phyloP scores from a whole-genome alignment of 441 rosid species.

The Metrosideros polymorpha region DNA sequence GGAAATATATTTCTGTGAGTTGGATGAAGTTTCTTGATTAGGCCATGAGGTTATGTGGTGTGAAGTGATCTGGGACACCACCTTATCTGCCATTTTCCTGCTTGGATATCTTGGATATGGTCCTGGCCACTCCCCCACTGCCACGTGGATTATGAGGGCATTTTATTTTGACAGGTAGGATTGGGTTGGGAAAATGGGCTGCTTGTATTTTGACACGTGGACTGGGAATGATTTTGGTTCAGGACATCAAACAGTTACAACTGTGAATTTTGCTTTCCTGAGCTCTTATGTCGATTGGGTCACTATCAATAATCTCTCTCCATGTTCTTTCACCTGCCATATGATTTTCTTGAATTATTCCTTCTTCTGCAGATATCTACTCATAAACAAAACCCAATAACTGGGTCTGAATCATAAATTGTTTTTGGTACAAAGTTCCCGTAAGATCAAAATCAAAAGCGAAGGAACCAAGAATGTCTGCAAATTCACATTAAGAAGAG shows the following conservation, averaged over 20 bases:
- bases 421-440: not conserved
- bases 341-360: not conserved
- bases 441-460: not conserved
- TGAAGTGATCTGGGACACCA: constrained; percentile 19
- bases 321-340: not conserved
- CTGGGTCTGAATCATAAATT: not conserved
- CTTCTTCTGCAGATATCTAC: not conserved
- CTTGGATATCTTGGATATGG: constrained; percentile 45
- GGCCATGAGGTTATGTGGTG: constrained; percentile 21
- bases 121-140: constrained; percentile 12
- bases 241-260: not conserved
- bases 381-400: not conserved
- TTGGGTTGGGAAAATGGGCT: constrained; percentile 2
- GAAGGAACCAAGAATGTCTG: not conserved
- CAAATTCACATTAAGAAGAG: not conserved
- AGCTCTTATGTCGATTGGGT: not conserved
- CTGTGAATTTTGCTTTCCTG: not conserved
- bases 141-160: constrained; percentile 3
- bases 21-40: not conserved
- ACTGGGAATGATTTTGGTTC: not conserved
- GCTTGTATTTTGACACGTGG: constrained; percentile 22
- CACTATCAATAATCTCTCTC: not conserved
- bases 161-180: constrained; percentile 30
- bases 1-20: constrained; percentile 14
- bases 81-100: constrained; percentile 46